Conservation (phyloP, 2,329 filamentous ascomycete species). For the Colletotrichum salicis region DNA sequence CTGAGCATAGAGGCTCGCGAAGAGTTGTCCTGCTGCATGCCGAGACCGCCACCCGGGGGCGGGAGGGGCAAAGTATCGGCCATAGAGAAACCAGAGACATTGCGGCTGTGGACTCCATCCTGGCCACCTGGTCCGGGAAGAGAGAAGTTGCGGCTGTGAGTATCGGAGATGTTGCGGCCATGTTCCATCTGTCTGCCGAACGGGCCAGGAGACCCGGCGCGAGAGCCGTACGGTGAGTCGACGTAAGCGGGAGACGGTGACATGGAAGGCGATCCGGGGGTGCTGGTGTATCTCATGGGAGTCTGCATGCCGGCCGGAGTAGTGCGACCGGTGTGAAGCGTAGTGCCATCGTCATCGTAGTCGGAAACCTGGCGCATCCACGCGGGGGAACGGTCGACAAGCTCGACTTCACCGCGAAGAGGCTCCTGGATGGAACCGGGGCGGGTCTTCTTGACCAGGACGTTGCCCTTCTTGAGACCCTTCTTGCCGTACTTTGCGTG, state of each 20-base stretch:
- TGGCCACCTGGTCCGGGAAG: slow-evolving; percentile 26
- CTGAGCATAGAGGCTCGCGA: slow-evolving; percentile 59
- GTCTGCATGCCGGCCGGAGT: slow-evolving; percentile 31
- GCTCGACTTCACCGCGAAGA: slow-evolving; percentile 33
- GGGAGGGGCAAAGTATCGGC: slow-evolving; percentile 43
- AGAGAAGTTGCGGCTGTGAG: slow-evolving; percentile 30
- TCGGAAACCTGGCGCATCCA: slow-evolving; percentile 34
- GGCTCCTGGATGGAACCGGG: slow-evolving; percentile 16
- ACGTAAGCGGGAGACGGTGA: slow-evolving; percentile 26
- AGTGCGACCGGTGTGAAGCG: slow-evolving; percentile 31
- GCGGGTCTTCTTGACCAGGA: slow-evolving; percentile 31
- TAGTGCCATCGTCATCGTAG: slow-evolving; percentile 33
- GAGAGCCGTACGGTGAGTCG: slow-evolving; percentile 31
- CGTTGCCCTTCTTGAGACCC: slow-evolving; percentile 32
- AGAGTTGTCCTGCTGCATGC: slow-evolving; percentile 35
- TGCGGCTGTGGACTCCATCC: slow-evolving; percentile 16
- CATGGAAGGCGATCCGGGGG: slow-evolving; percentile 29
- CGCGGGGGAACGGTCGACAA: slow-evolving; percentile 33
- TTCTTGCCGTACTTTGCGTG: slow-evolving; percentile 41
- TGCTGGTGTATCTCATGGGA: slow-evolving; percentile 25
- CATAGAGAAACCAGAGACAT: slow-evolving; percentile 32
- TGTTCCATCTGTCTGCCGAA: slow-evolving; percentile 12
- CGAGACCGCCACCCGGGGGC: slow-evolving; percentile 20
- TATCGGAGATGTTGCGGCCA: slow-evolving; percentile 17
- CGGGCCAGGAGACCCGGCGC: slow-evolving; percentile 21